A percentile compares a stretch with the other conserved stretches of the same genome.
phyloP scores from a whole-genome alignment of 2,329 filamentous ascomycete genomes.

The Xylaria sp. region DNA sequence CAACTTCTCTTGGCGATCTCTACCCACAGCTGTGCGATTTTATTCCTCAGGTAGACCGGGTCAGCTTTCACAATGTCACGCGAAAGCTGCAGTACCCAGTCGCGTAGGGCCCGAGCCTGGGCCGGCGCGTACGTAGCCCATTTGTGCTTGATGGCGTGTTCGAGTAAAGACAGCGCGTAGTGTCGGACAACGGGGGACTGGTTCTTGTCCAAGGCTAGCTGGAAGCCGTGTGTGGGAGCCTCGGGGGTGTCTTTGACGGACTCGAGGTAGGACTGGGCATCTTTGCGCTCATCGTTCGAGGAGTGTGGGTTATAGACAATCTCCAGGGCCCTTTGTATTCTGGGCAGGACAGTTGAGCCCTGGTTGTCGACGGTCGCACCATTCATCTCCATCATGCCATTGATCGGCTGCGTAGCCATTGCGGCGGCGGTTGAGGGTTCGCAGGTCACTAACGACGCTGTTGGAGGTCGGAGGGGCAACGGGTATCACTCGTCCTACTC shows the following conservation, averaged over 20 bases:
- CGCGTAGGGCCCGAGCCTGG: conserved; percentile 63
- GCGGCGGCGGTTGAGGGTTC: conserved; percentile 13
- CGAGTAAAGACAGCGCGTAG: conserved; percentile 87
- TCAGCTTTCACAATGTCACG: conserved; percentile 66
- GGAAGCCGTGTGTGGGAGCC: conserved; percentile 80
- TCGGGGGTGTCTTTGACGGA: conserved; percentile 71
- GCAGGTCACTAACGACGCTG: conserved; percentile 24
- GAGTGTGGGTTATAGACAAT: conserved; percentile 81
- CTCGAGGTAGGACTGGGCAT: conserved; percentile 83
- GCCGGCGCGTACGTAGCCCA: conserved; percentile 68
- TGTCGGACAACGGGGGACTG: conserved; percentile 82
- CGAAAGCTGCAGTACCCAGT: conserved; percentile 75
- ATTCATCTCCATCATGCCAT: conserved; percentile 30
- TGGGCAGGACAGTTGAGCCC: conserved; percentile 46
- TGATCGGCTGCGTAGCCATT: conserved; percentile 28
- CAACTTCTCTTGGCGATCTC: conserved; percentile 91
- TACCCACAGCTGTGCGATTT: conserved; percentile 90
- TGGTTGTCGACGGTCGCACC: conserved; percentile 33
- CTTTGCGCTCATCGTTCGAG: conserved; percentile 71
- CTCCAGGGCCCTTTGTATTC: conserved; percentile 78
- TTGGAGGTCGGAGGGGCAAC: conserved; percentile 27
- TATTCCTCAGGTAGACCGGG: conserved; percentile 81
- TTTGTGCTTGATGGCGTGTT: conserved; percentile 80
- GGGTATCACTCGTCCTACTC: conserved; percentile 22
- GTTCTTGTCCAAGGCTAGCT: conserved; percentile 67